Conservation (phyloP, 176 grass and related monocot species). For the Oryza coarctata region DNA sequence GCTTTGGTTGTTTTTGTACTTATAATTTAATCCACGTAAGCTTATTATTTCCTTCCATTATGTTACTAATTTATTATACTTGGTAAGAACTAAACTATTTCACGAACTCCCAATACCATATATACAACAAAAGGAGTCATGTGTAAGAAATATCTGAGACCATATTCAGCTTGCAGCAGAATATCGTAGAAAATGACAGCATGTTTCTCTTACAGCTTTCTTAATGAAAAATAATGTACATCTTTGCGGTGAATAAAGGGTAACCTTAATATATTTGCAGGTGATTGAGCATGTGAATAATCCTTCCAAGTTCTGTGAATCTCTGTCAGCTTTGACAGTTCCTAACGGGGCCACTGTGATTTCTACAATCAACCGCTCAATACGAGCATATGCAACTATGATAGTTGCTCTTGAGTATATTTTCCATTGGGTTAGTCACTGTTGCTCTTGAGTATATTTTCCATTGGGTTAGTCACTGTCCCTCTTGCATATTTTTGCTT, state of each 20-base stretch:
- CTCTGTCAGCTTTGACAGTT: slow-evolving; percentile 67
- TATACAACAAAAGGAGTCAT: not conserved
- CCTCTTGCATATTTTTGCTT: slow-evolving; percentile 15
- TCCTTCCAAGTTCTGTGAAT: slow-evolving; percentile 79
- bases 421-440: slow-evolving; percentile 76
- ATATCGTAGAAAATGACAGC: not conserved
- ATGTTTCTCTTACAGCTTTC: not conserved
- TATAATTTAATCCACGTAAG: not conserved
- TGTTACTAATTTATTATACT: not conserved
- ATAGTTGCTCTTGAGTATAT: slow-evolving; percentile 86
- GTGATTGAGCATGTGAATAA: slow-evolving; percentile 93
- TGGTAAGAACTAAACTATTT: not conserved
- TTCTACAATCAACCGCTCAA: slow-evolving; percentile 90
- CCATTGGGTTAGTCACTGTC: slow-evolving; percentile 64
- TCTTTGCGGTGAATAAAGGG: slow-evolving; percentile 2
- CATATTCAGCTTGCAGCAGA: not conserved
- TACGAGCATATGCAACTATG: slow-evolving; percentile 87
- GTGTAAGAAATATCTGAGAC: slow-evolving; percentile 4
- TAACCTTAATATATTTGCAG: slow-evolving; percentile 49
- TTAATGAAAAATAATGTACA: not conserved
- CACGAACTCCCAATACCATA: not conserved
- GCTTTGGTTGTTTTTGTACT: not conserved
- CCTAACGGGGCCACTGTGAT: slow-evolving; percentile 67
- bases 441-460: slow-evolving; percentile 69
- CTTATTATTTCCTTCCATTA: not conserved